phyloP scores from a whole-genome alignment of 2,329 filamentous ascomycete genomes.

The Claviceps digitariae region DNA sequence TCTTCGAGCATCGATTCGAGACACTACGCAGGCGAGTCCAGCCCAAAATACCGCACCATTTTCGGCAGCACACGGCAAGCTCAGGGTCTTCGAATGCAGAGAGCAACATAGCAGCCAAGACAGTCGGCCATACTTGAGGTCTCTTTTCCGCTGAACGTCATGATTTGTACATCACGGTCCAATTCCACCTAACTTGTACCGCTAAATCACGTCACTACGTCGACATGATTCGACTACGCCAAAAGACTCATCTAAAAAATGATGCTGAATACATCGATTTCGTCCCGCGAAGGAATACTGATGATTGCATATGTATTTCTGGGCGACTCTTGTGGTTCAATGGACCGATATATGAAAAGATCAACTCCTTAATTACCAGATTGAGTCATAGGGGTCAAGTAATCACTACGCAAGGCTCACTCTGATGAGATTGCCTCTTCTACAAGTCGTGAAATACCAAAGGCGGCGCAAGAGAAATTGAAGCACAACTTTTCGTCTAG shows the following conservation, averaged over 20 bases:
- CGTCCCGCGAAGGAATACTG: background rate
- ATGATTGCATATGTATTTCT: background rate
- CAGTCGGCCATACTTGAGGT: background rate
- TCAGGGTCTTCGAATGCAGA: conserved; percentile 1
- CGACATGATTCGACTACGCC: background rate
- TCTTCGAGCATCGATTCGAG: conserved; percentile 4
- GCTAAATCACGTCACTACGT: no score
- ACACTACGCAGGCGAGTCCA: background rate
- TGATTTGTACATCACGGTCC: background rate
- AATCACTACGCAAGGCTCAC: background rate
- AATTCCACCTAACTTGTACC: background rate
- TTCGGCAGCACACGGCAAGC: conserved; percentile 1
- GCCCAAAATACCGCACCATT: background rate
- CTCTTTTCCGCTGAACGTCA: background rate
- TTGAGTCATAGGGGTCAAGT: background rate
- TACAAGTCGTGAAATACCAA: background rate
- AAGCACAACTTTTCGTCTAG: no score
- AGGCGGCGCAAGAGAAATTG: background rate
- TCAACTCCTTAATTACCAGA: background rate
- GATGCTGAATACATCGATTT: background rate
- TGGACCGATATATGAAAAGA: background rate
- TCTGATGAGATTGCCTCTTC: background rate
- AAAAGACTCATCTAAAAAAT: background rate
- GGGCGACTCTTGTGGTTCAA: background rate
- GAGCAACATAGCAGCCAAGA: background rate